These are phyloP conservation scores for Purpureocillium lavendulum DNA, from an alignment of 2,329 filamentous ascomycete species.

Conservation along the genomic window DNA sequence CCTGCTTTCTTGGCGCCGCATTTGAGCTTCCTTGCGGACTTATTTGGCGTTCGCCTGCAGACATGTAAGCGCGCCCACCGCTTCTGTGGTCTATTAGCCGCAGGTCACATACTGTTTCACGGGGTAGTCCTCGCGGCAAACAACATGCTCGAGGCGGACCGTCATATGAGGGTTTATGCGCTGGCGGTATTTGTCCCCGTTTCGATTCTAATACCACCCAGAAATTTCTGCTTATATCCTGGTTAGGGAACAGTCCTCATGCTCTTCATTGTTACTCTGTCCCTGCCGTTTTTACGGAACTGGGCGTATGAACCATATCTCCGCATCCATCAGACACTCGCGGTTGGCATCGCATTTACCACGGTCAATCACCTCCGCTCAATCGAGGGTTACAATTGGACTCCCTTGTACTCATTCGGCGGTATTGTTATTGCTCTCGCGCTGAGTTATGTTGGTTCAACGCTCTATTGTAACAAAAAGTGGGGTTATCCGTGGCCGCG, in stretches of 20 bases:
- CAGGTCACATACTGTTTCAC: neutral
- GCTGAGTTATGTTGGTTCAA: neutral
- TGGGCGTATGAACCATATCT: neutral
- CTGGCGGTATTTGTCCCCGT: neutral
- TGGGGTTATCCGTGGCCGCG: neutral
- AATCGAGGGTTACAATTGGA: neutral
- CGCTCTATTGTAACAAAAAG: neutral
- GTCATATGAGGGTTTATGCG: neutral
- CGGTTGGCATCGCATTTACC: neutral
- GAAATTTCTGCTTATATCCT: neutral
- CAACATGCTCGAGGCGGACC: neutral
- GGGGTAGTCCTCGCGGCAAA: neutral
- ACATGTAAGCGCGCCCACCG: neutral
- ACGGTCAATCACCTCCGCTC: neutral
- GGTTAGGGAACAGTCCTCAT: neutral
- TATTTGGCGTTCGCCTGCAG: neutral
- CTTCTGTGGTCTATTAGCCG: neutral
- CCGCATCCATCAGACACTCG: neutral
- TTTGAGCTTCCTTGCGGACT: neutral
- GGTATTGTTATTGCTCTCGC: neutral
- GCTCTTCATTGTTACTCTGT: neutral
- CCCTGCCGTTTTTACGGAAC: neutral
- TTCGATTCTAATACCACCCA: neutral
- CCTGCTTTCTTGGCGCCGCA: neutral
- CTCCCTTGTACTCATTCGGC: neutral